Evolutionary conservation across 2,329 filamentous ascomycete genomes (phyloP), one percentile per base, ranked within the genome.

Genomic region (Verticillium longisporum): DNA sequence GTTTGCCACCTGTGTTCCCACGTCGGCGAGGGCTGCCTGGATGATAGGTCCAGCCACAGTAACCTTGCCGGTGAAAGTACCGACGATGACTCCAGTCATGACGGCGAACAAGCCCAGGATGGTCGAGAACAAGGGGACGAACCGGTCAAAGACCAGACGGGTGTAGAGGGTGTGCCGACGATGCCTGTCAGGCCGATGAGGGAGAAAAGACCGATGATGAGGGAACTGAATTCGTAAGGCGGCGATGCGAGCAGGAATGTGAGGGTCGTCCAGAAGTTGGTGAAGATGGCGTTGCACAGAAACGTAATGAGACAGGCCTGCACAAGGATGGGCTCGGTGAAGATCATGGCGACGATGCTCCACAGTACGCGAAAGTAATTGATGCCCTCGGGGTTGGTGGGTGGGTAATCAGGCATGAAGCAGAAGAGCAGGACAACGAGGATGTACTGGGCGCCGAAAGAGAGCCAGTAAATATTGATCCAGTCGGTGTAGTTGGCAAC

Each of bases 351-450:
- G 1, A 86, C 68, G 31, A 94, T 91, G 34, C 81, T 84, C 72
- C 79, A 82, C 3, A 94, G 78, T 64, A 90, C 85, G 1, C 77
- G 75, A 63, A 85, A 81, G 70, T 93, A 94, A 62, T 84, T 84
- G 14, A 88, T 73, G 0, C 85, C 84, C 1, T 77, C 74, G 0
- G 85, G 86, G 69, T 92, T 93, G 4, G 89, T 89, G 1, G 84
- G 82, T 0, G 90, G 91, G 66, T 95, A 95, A 71, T 93, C 89
- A 0, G 90, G 90, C 87, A 95, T 88, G 72, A 87, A 90, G 55
- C 86, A 70, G 77, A 84, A 93, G 6, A 94, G 81, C 0, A 88
- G 74, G 6, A 77, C 65, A 61, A 88, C 82, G 63, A 94, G 87
- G 9, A 85, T 69, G 67, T 85, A 88, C 73, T 95, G 91, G 0